Evolutionary conservation across 2,329 filamentous ascomycete genomes (phyloP).

Genomic region (Beauveria pseudobassiana): DNA sequence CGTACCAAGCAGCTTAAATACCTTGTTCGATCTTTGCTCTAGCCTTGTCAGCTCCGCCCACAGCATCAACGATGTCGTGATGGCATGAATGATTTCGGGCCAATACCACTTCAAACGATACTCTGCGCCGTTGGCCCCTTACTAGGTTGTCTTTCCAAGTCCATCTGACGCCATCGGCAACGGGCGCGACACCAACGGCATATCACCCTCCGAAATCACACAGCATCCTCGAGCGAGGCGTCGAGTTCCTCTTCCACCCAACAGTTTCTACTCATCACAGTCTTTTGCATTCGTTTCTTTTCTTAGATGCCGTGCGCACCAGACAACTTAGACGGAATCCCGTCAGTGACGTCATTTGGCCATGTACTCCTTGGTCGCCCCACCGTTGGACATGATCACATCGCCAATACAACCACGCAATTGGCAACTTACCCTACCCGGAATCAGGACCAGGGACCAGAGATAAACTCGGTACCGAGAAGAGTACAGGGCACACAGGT

Average conservation of each 20-base stretch:
- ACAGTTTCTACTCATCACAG: background rate
- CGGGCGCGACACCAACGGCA: background rate
- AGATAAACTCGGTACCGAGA: background rate
- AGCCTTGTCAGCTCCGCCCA: background rate
- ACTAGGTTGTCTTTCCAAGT: background rate
- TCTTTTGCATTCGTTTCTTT: background rate
- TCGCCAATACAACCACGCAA: background rate
- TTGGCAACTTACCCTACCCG: background rate
- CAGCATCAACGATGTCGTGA: background rate
- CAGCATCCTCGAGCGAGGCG: background rate
- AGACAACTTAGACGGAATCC: no score
- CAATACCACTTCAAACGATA: background rate
- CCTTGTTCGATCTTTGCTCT: no score
- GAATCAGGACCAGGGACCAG: background rate
- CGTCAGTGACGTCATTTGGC: background rate
- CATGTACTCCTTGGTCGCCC: background rate
- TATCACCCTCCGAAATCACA: no score
- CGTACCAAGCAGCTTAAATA: no score
- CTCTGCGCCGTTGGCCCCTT: background rate
- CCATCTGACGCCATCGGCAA: background rate
- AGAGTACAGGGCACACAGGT: no score
- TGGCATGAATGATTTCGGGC: background rate
- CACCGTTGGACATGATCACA: background rate
- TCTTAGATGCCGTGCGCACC: background rate
- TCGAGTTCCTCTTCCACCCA: background rate